Base-by-base conservation (phyloP, 2,329 filamentous ascomycete genomes). In the Microsporum audouinii region DNA sequence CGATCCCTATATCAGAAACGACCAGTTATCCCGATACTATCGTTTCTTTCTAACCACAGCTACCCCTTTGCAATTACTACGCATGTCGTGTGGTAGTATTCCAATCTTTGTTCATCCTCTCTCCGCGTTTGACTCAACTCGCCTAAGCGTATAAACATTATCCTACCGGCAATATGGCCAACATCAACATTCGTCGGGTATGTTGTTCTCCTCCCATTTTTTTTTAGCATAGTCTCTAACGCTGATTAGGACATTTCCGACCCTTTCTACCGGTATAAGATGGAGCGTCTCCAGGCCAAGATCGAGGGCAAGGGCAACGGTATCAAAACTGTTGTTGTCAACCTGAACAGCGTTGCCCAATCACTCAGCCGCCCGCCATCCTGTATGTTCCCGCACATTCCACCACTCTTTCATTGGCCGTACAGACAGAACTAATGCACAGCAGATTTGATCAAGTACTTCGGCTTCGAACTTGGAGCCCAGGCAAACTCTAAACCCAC, bases 191-290 rank as follows among this genome's bases (percentile, higher is more conserved):
- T 79, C 91, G 91, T 78, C 90, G 89, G 79, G 72, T 74, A 67
- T 62, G 70, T 66, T 5, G 2, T 43, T 45, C 3, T 27, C 6
- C n/a, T 7, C 8, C 4, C 31, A 29, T 43, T 29, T 39, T 5
- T 5, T 8, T 39, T 29, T 7, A n/a, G 36, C 14, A 10, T 33
- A 36, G 49, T 69, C 64, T 63, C 45, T 29, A 2, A 12, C 45
- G 17, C 3, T 36, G 51, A 6, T 23, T 66, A 75, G 73, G 92
- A 97, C 88, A 88, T 96, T 81, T 88, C 87, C 82, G 94, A 99
- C 80, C 88, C 88, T 79, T 99, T 96, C 86, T 99, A 99, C 82
- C 94, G 94, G 77, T 99, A 99, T 87, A 99, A 99, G 86, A 99
- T 99, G 94, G 94, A 97, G 81, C 88, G 86, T 71, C 82, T 99